Conservation (phyloP, 2,329 filamentous ascomycete genomes). For the Capronia coronata region DNA sequence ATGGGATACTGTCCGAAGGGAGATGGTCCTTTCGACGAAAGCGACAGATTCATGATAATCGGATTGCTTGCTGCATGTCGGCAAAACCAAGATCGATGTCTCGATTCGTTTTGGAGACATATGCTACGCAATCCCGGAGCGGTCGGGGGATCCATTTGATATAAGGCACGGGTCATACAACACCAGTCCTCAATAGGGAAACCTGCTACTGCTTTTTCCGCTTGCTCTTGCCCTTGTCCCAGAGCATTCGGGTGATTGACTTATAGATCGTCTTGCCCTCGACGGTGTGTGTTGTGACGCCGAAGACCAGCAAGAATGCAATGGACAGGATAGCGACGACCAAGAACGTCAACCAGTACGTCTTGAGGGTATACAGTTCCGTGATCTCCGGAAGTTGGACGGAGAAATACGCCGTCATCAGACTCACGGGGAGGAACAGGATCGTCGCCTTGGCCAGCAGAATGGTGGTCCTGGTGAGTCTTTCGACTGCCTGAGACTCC, state of each 20-base stretch:
- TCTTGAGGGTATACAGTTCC: slow-evolving; percentile 51
- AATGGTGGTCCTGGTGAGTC: slow-evolving; percentile 64
- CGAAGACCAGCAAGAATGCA: slow-evolving; percentile 52
- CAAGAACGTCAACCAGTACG: slow-evolving; percentile 64
- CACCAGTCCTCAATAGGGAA: too few species aligned
- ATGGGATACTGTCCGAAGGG: slow-evolving; percentile 56
- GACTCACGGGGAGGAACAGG: slow-evolving; percentile 65
- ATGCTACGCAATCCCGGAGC: too few species aligned
- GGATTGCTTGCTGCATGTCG: too few species aligned
- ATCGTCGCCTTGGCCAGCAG: slow-evolving; percentile 69
- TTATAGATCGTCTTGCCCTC: slow-evolving; percentile 49
- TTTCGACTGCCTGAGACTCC: slow-evolving; percentile 64
- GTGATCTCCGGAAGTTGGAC: slow-evolving; percentile 56
- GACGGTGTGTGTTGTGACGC: slow-evolving; percentile 51
- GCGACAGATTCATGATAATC: not conserved
- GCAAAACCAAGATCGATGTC: too few species aligned
- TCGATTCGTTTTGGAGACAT: too few species aligned
- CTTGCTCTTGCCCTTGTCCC: slow-evolving; percentile 14
- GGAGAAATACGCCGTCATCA: slow-evolving; percentile 70
- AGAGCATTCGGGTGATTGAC: slow-evolving; percentile 15
- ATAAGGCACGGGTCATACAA: too few species aligned
- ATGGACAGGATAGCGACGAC: slow-evolving; percentile 57
- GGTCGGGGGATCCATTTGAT: too few species aligned
- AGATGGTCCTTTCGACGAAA: slow-evolving; percentile 42
- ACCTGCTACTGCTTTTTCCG: slow-evolving; percentile 7